These are phyloP conservation scores for Sporobolomyces pararoseus DNA, from an alignment of 768 basidiomycete species.

Conservation along the genomic window DNA sequence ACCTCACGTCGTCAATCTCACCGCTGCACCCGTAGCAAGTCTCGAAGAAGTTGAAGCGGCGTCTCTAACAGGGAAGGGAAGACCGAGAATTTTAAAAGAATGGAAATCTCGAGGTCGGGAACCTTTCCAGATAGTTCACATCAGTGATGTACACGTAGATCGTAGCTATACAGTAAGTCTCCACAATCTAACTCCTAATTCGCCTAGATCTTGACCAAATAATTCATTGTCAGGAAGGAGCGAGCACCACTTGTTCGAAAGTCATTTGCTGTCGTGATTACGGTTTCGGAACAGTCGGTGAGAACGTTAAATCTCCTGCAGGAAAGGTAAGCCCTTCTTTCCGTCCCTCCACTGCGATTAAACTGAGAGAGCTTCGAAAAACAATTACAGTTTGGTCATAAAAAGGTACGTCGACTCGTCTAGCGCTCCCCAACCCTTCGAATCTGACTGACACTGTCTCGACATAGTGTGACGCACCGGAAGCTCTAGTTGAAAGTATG, in stretches of 20 bases:
- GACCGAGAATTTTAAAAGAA: not conserved
- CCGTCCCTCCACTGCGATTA: not conserved
- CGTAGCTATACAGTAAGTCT: conserved; percentile 56
- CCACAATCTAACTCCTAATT: no score
- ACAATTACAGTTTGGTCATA: conserved; percentile 29
- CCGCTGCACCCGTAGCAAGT: conserved; percentile 46
- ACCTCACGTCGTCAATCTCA: conserved; percentile 28
- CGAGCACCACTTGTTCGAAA: conserved; percentile 61
- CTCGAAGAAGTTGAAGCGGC: conserved; percentile 48
- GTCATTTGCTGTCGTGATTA: conserved; percentile 62
- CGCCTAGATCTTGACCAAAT: no score
- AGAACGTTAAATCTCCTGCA: conserved; percentile 53
- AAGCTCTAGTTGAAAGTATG: conserved; percentile 56
- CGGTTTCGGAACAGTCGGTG: conserved; percentile 46
- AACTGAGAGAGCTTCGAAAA: not conserved
- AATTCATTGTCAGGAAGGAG: conserved; percentile 58
- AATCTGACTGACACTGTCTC: not conserved
- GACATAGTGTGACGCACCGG: conserved; percentile 58
- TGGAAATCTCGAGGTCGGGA: conserved; percentile 10
- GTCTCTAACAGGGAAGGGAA: conserved; percentile 45
- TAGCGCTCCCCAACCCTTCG: not conserved
- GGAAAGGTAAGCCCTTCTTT: conserved; percentile 45
- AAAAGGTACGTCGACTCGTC: conserved; percentile 14
- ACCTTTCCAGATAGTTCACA: conserved; percentile 60
- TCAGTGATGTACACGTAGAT: conserved; percentile 65